Percentiles rank a stretch among this genome's conserved stretches.
These are phyloP conservation scores for Fusarium udum DNA, from an alignment of 2,329 filamentous ascomycete species.

Conservation along the genomic window DNA sequence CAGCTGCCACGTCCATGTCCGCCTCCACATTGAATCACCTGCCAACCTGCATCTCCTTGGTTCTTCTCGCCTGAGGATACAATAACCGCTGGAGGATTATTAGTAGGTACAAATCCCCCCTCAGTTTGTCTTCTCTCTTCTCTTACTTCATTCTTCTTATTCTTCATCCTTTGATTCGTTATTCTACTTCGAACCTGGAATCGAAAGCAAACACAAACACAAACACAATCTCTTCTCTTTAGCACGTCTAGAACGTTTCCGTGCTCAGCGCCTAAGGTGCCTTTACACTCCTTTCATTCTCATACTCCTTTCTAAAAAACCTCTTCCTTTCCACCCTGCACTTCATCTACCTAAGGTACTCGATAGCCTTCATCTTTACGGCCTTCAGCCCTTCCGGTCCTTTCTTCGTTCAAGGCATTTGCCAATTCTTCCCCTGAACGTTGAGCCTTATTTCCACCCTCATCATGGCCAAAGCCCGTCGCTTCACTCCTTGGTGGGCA, in stretches of 20 bases:
- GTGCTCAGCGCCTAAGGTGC: constrained; percentile 19
- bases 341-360: constrained; percentile 3
- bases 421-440: constrained; percentile 3
- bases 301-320: constrained; percentile 18
- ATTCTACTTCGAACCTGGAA: constrained; percentile 27
- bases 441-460: neutral
- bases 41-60: constrained; percentile 12
- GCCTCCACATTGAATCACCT: constrained; percentile 28
- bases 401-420: neutral
- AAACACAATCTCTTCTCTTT: neutral
- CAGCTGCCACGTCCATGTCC: constrained; percentile 37
- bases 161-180: constrained; percentile 33
- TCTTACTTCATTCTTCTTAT: constrained; percentile 16
- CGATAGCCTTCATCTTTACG: constrained; percentile 5
- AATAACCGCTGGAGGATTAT: constrained; percentile 6
- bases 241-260: constrained; percentile 22
- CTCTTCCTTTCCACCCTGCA: neutral
- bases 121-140: neutral
- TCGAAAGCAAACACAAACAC: constrained; percentile 25
- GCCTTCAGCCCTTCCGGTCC: constrained; percentile 3
- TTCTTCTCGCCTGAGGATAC: constrained; percentile 35
- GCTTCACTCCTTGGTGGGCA: constrained; percentile 15
- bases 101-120: constrained; percentile 2
- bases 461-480: constrained; percentile 31
- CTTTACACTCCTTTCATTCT: constrained; percentile 30